Percentiles rank a stretch among this genome's conserved stretches.
Evolutionary conservation across 371 early-diverging fungal genomes (phyloP).

Genomic region (Conidiobolus incongruus): DNA sequence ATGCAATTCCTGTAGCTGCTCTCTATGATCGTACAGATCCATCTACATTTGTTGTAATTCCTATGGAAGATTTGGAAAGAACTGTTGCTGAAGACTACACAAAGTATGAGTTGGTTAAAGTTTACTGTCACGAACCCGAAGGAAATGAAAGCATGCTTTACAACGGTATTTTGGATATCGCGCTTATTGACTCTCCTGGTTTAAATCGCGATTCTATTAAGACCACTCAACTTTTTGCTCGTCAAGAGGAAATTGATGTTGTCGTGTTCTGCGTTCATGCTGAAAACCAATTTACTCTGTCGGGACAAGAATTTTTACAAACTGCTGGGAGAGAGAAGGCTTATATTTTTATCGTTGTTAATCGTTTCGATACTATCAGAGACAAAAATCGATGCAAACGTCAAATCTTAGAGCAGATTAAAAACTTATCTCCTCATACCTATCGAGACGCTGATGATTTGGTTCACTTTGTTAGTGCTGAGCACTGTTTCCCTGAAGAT

Average conservation of each 20-base stretch:
- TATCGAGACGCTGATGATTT: slow-evolving; percentile 75
- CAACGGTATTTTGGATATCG: slow-evolving; percentile 85
- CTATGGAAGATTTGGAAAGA: slow-evolving; percentile 25
- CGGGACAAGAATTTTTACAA: slow-evolving; percentile 68
- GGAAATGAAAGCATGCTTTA: slow-evolving; percentile 52
- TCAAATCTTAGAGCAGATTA: slow-evolving; percentile 82
- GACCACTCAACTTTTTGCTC: slow-evolving; percentile 85
- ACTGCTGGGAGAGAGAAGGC: slow-evolving; percentile 94
- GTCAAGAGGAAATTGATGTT: slow-evolving; percentile 95
- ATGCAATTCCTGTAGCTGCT: slow-evolving; percentile 45
- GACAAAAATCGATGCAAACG: slow-evolving; percentile 81
- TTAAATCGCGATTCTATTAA: slow-evolving; percentile 90
- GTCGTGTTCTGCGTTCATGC: slow-evolving; percentile 96
- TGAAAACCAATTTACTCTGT: slow-evolving; percentile 94
- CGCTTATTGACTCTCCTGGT: slow-evolving; percentile 94
- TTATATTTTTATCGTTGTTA: slow-evolving; percentile 92
- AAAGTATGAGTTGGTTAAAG: slow-evolving; percentile 61
- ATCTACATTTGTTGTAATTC: slow-evolving; percentile 43
- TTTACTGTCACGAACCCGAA: slow-evolving; percentile 57
- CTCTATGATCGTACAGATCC: slow-evolving; percentile 43
- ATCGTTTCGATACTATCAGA: slow-evolving; percentile 85
- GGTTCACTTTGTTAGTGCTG: slow-evolving; percentile 89
- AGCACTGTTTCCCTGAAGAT: slow-evolving; percentile 15
- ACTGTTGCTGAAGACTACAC: slow-evolving; percentile 28
- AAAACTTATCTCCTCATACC: slow-evolving; percentile 75